These are phyloP conservation scores for Ilex aquifolium DNA, from an alignment of 257 asterid genomes.

Conservation along the genomic window DNA sequence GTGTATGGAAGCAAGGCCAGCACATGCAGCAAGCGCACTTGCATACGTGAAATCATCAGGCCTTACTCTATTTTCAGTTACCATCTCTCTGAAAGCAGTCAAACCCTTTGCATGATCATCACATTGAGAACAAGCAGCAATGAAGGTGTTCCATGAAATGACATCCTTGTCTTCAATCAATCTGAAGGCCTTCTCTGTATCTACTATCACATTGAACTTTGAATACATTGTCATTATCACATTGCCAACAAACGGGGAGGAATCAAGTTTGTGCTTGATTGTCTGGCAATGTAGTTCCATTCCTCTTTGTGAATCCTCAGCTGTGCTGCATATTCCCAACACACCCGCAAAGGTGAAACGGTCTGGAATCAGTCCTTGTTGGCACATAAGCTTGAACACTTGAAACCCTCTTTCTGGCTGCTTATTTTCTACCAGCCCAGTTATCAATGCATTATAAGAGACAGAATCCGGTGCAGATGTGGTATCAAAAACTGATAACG, in stretches of 20 bases:
- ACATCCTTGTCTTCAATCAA: constrained; percentile 42
- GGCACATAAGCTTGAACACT: constrained; percentile 39
- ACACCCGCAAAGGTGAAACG: constrained; percentile 65
- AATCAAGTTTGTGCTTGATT: constrained; percentile 50
- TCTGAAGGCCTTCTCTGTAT: constrained; percentile 44
- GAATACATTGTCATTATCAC: constrained; percentile 49
- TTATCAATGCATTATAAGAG: constrained; percentile 49
- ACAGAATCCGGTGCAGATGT: constrained; percentile 27
- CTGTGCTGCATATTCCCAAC: constrained; percentile 33
- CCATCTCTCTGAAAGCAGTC: constrained; percentile 50
- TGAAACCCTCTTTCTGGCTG: constrained; percentile 45
- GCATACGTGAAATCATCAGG: constrained; percentile 60
- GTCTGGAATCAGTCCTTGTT: constrained; percentile 54
- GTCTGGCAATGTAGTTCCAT: constrained; percentile 57
- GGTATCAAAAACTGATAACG: constrained; percentile 34
- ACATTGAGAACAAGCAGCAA: constrained; percentile 52
- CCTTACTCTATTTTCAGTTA: constrained; percentile 13
- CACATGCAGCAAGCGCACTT: constrained; percentile 53
- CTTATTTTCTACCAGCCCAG: constrained; percentile 58
- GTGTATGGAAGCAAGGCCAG: constrained; percentile 44
- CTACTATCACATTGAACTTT: constrained; percentile 36
- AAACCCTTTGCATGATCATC: constrained; percentile 43
- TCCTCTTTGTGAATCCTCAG: constrained; percentile 28
- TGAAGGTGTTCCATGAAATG: constrained; percentile 59
- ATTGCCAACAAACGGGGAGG: constrained; percentile 46